Conservation (phyloP, 2,329 filamentous ascomycete species). For the Sodiomyces alkalinus region DNA sequence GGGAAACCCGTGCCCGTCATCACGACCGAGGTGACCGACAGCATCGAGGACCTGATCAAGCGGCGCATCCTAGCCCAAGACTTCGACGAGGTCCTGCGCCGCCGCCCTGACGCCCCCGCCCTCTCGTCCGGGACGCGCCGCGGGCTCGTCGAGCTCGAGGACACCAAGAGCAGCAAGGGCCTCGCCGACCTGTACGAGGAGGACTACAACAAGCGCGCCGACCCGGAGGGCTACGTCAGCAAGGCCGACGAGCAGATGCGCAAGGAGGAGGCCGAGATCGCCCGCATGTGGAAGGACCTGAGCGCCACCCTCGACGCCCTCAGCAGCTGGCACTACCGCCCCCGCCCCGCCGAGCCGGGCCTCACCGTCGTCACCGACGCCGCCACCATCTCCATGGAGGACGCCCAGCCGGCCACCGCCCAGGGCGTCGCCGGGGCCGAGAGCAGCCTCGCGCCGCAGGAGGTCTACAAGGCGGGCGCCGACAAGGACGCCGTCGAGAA, state of each 20-base stretch:
- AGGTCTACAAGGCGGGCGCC: constrained; percentile 75
- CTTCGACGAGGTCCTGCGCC: constrained; percentile 80
- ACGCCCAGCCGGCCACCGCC: constrained; percentile 74
- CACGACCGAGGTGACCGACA: constrained; percentile 78
- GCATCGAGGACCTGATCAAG: constrained; percentile 89
- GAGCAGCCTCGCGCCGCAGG: constrained; percentile 80
- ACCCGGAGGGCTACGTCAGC: constrained; percentile 68
- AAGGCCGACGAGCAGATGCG: constrained; percentile 68
- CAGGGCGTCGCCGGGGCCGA: constrained; percentile 53
- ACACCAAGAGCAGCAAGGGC: constrained; percentile 73
- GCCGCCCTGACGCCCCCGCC: constrained; percentile 59
- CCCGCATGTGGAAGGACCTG: constrained; percentile 68
- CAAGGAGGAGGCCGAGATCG: constrained; percentile 72
- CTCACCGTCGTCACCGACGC: constrained; percentile 83
- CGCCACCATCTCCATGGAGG: constrained; percentile 87
- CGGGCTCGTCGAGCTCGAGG: constrained; percentile 67
- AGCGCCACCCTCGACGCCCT: constrained; percentile 72
- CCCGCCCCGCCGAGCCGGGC: constrained; percentile 65
- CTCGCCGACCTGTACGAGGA: constrained; percentile 91
- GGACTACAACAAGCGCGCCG: constrained; percentile 64
- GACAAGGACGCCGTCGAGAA: constrained; percentile 46
- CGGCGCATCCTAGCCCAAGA: constrained; percentile 76
- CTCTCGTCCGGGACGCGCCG: constrained; percentile 46
- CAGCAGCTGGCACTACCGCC: constrained; percentile 90
- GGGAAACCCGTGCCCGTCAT: constrained; percentile 93